Base-by-base conservation (phyloP, 2,329 filamentous ascomycete species). In the Aspergillus awamori region DNA sequence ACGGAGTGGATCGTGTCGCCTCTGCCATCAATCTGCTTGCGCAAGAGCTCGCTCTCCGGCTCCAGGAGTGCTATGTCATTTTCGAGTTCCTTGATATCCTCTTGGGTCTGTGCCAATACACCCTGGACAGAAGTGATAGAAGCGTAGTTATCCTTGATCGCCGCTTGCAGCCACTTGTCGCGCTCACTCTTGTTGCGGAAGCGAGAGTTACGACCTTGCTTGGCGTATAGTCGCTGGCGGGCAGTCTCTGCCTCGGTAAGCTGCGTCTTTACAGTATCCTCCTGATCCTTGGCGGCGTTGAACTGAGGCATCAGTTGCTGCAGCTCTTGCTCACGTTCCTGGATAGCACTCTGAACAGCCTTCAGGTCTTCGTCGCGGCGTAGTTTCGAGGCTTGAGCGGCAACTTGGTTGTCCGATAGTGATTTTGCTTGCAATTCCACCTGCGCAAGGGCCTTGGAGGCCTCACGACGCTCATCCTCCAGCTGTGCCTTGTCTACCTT, bases 161-260 rank as follows among this genome's bases (percentile, higher is more conserved):
- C 90, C 63, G 87, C 84, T 63, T 87, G 87, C 53, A 99, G 81
- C 83, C 87, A 97, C 38, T 87, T 85, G 75, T 99, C 94, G 47
- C 96, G 89, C 73, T 98, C 92, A 8, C 86, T 85, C 80, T 97
- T 97, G 75, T 87, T 96, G 72, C 85, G 90, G 77, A 97, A 99
- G 64, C 92, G 90, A 17, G 90, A 89, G 66, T 90, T 93, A 49
- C 94, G 89, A 47, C 90, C 92, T 77, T 99, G 94, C 76, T 99
- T 99, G 54, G 91, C 91, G 72, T 96, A 92, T 7, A 99, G 84
- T 39, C 93, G 88, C 65, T 90, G 87, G 45, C 91, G 85, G 5
- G 86, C 84, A 7, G 89, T 89, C 70, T 96, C 90, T 0, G 90
- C 90, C 53, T 90, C 83, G 51, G 93, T 89, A 10, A 98, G 83